Evolutionary conservation across 1,284 basidiomycete genomes (phyloP).

Genomic region (Tilletia indica): DNA sequence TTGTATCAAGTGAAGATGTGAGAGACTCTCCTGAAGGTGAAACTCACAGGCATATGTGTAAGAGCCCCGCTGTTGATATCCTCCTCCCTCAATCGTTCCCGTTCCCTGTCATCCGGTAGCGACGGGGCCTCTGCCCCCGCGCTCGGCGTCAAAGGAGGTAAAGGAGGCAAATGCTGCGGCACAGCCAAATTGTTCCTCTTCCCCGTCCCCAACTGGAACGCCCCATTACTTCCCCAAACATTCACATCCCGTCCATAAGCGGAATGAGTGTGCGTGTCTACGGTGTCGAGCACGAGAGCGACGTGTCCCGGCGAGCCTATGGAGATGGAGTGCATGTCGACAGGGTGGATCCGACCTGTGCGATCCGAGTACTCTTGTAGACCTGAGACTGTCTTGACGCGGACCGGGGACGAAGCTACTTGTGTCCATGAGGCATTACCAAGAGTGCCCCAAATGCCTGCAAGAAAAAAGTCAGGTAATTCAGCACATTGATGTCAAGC

Average conservation of each 20-base stretch:
- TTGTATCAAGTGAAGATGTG: background rate
- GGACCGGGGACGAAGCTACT: slow-evolving; percentile 69
- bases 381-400: slow-evolving; percentile 78
- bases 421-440: slow-evolving; percentile 78
- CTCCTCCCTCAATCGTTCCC: slow-evolving; percentile 32
- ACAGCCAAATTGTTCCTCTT: slow-evolving; percentile 72
- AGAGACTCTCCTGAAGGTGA: background rate
- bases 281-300: slow-evolving; percentile 48
- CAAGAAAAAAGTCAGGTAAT: too few relatives aligned
- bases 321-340: slow-evolving; percentile 69
- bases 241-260: slow-evolving; percentile 62
- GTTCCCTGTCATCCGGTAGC: slow-evolving; percentile 23
- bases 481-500: too few relatives aligned
- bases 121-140: background rate
- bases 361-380: slow-evolving; percentile 60
- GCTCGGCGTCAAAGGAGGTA: slow-evolving; percentile 53
- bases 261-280: slow-evolving; percentile 38
- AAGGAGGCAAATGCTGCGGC: slow-evolving; percentile 64
- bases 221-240: slow-evolving; percentile 58
- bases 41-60: slow-evolving; percentile 42
- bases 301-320: slow-evolving; percentile 69
- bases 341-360: slow-evolving; percentile 68
- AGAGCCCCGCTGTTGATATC: slow-evolving; percentile 43
- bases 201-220: slow-evolving; percentile 67
- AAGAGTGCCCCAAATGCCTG: slow-evolving; percentile 75